phyloP scores from a whole-genome alignment of 257 asterid species.

The Echium plantagineum region DNA sequence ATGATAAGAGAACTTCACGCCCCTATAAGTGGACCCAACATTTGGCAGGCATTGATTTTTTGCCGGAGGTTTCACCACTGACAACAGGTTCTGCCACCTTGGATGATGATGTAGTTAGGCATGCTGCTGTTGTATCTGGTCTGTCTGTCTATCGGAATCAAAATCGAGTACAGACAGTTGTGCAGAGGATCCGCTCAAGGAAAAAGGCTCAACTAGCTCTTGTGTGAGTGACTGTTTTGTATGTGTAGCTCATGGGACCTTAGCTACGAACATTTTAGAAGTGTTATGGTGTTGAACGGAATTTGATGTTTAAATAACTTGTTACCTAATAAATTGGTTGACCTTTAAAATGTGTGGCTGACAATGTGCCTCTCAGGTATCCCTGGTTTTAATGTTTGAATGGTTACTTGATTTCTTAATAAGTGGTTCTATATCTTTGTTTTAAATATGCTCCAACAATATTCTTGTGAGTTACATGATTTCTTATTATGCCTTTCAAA shows the following conservation, averaged over 20 bases:
- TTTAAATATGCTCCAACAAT: neutral
- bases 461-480: neutral
- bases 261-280: conserved; percentile 14
- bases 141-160: conserved; percentile 82
- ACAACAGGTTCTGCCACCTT: conserved; percentile 38
- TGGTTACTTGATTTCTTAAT: neutral
- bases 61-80: conserved; percentile 88
- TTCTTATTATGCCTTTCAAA: too few relatives aligned
- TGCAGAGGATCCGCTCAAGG: conserved; percentile 77
- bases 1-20: conserved; percentile 59
- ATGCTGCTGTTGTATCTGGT: conserved; percentile 42
- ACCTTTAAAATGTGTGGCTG: conserved; percentile 2
- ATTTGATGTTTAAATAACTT: conserved; percentile 1
- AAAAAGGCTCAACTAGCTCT: conserved; percentile 91
- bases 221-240: conserved; percentile 71
- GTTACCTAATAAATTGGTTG: neutral
- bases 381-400: neutral
- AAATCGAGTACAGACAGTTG: conserved; percentile 80
- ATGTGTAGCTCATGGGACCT: conserved; percentile 26
- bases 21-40: conserved; percentile 99
- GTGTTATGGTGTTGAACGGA: conserved; percentile 3
- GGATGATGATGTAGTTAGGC: conserved; percentile 41
- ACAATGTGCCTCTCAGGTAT: neutral
- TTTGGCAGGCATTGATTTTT: conserved; percentile 89
- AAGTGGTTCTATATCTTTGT: neutral